Conservation (phyloP, 371 early-diverging fungal genomes). For the Syncephalastrum racemosum region DNA sequence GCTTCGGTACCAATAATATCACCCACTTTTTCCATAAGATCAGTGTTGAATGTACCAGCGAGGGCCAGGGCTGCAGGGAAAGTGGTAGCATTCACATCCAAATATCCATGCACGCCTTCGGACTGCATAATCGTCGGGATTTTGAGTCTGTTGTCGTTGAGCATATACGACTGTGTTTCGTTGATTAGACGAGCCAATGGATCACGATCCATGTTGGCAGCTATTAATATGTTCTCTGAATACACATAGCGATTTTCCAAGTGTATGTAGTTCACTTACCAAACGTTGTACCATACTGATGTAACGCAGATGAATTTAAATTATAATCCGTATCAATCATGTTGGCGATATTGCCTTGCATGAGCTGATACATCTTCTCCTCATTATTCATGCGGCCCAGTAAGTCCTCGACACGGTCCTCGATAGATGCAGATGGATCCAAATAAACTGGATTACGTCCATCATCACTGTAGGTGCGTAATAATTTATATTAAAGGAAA, state of each 20-base stretch:
- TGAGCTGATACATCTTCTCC: slow-evolving; percentile 17
- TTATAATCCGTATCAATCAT: slow-evolving; percentile 11
- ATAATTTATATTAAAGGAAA: no score
- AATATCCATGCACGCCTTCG: slow-evolving; percentile 20
- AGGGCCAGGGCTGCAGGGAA: slow-evolving; percentile 15
- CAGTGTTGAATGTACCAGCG: slow-evolving; percentile 19
- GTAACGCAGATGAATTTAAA: slow-evolving; percentile 14
- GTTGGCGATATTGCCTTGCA: slow-evolving; percentile 18
- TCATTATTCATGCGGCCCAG: slow-evolving; percentile 20
- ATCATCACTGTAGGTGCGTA: no score
- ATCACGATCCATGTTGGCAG: slow-evolving; percentile 16
- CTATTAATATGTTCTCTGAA: slow-evolving; percentile 5
- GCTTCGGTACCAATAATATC: slow-evolving; percentile 20
- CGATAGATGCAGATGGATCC: slow-evolving; percentile 13
- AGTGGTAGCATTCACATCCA: slow-evolving; percentile 14
- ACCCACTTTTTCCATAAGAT: slow-evolving; percentile 13
- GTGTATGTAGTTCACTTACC: slow-evolving; percentile 3
- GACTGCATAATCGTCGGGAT: slow-evolving; percentile 25
- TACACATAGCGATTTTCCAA: neutral
- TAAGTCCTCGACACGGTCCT: slow-evolving; percentile 22
- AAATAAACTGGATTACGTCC: slow-evolving; percentile 5
- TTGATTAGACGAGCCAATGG: slow-evolving; percentile 14
- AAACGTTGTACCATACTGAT: slow-evolving; percentile 16
- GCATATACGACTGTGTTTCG: slow-evolving; percentile 17
- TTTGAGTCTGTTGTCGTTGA: slow-evolving; percentile 15